phyloP scores from a whole-genome alignment of 2,329 filamentous ascomycete species.

The Colletotrichum neosansevieriae region DNA sequence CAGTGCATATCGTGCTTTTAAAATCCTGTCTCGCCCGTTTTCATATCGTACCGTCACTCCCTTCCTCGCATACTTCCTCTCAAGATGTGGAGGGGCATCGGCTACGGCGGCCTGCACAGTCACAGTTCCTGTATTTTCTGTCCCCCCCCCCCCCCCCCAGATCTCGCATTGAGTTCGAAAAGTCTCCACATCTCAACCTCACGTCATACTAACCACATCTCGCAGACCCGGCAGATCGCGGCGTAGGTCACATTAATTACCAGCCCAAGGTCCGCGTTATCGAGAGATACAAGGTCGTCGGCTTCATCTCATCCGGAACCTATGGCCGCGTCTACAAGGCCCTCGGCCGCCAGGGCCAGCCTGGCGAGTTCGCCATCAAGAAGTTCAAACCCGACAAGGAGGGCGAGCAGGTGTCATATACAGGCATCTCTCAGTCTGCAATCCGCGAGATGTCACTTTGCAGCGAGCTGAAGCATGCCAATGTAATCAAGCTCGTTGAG shows the following conservation, averaged over 20 bases:
- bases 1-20: slow-evolving; percentile 31
- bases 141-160: slow-evolving; percentile 21
- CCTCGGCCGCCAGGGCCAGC: slow-evolving; percentile 76
- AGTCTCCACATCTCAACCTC: slow-evolving; percentile 36
- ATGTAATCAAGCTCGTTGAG: slow-evolving; percentile 91
- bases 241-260: slow-evolving; percentile 62
- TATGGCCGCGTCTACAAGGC: slow-evolving; percentile 99
- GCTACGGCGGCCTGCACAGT: slow-evolving; percentile 41
- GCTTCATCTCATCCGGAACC: slow-evolving; percentile 97
- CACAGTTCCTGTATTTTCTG: slow-evolving; percentile 39
- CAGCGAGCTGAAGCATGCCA: slow-evolving; percentile 88
- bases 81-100: slow-evolving; percentile 41
- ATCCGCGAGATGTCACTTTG: slow-evolving; percentile 98
- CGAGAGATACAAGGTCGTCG: slow-evolving; percentile 95
- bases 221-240: slow-evolving; percentile 66
- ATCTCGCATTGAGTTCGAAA: slow-evolving; percentile 9
- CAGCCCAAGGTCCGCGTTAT: slow-evolving; percentile 87
- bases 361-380: slow-evolving; percentile 96
- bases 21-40: neutral
- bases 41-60: neutral
- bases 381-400: slow-evolving; percentile 99
- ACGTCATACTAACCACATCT: slow-evolving; percentile 50
- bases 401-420: slow-evolving; percentile 93
- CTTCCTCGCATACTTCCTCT: slow-evolving; percentile 2
- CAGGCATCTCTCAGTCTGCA: slow-evolving; percentile 96